Base-by-base conservation (phyloP, 345 rosid genomes). In the Populus nigra region DNA sequence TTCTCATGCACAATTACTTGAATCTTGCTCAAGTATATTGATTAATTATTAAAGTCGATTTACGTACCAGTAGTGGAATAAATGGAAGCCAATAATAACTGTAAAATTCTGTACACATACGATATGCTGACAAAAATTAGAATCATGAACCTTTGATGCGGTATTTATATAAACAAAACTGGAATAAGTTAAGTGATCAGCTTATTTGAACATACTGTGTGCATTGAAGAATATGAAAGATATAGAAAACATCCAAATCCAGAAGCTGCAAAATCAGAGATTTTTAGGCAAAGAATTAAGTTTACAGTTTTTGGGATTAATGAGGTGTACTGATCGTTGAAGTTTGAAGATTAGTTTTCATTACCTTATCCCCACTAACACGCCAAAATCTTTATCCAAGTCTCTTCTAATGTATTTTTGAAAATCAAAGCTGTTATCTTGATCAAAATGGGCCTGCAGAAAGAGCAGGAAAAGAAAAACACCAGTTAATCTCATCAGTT, bases 1-100 rank as follows among this genome's bases (percentile, higher is more conserved):
- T 59, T 9, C n/a, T 59, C 29, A 10, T 23, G 29, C 7, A 23
- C 29, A n/a, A 10, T 9, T 59, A 23, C 7, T 8, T n/a, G 29
- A 59, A n/a, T 59, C 29, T 23, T 23, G 25, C 1, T 59, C 4
- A 59, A 23, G 38, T 29, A 65, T 15, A 16, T 31, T 16, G 9
- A 35, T 65, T 7, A 27, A 4, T 31, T 27, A 2, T 5, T 65
- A 8, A 8, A 31, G 62, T 49, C 36, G 8, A 16, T 43, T 73
- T 38, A 65, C 92, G 89, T 82, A 94, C 97, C 85, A 87, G 85
- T 39, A 92, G 75, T 1, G 98, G 98, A 66, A 94, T 59, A 63
- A 92, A 90, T 38, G 98, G 98, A 43, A 94, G 90, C 98, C 97
- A 94, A 4, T 88, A 76, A 68, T 86, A 90, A 76, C 84, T 87